Conservation (phyloP, 140 eudicot genomes). For the Bidens hawaiensis region DNA sequence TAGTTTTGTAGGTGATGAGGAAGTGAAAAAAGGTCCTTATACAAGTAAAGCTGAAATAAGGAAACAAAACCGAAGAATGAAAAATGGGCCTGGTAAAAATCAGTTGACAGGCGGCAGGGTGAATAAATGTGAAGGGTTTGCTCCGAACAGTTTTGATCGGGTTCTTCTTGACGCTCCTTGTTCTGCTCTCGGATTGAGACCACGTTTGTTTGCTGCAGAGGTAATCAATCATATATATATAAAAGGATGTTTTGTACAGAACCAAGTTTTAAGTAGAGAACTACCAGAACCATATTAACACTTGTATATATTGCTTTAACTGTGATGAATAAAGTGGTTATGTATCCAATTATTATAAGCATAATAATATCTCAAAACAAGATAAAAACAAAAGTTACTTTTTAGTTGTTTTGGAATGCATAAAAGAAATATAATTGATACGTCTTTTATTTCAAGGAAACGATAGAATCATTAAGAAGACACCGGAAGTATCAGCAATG, state of each 20-base stretch:
- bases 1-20: conserved; percentile 33
- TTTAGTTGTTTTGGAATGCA: neutral
- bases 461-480: conserved; percentile 69
- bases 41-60: conserved; percentile 42
- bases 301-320: too few relatives aligned
- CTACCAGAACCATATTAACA: too few relatives aligned
- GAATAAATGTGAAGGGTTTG: conserved; percentile 70
- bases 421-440: neutral
- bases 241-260: too few relatives aligned
- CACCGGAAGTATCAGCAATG: conserved; percentile 80
- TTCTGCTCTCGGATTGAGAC: conserved; percentile 96
- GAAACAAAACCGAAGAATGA: conserved; percentile 45
- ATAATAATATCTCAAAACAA: neutral
- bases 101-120: conserved; percentile 59
- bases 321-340: too few relatives aligned
- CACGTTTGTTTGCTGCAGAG: conserved; percentile 88
- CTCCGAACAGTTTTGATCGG: conserved; percentile 88
- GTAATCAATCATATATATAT: too few relatives aligned
- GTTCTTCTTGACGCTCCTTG: conserved; percentile 99
- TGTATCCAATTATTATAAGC: neutral
- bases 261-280: too few relatives aligned
- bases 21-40: conserved; percentile 29
- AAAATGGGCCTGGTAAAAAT: conserved; percentile 82
- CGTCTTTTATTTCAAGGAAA: conserved; percentile 41
- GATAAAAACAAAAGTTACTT: neutral